phyloP scores from a whole-genome alignment of 2,329 filamentous ascomycete species.

The Verticillium longisporum region DNA sequence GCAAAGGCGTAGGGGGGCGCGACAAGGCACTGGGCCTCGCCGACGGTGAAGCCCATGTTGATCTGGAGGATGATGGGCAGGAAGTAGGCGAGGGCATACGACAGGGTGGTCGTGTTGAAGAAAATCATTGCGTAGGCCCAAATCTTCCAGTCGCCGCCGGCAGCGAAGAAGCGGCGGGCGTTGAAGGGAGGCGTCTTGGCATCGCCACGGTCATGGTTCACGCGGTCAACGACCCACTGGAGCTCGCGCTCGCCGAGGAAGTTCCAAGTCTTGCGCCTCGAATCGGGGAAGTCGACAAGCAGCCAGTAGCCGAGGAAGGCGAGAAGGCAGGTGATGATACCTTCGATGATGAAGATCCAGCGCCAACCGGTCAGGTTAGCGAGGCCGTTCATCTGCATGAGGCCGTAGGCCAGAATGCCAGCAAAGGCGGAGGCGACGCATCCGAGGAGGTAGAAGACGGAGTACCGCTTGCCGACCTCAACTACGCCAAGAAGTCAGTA shows the following conservation, averaged over 20 bases:
- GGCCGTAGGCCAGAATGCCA: conserved; percentile 63
- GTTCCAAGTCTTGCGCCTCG: conserved; percentile 38
- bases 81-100: conserved; percentile 74
- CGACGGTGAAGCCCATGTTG: conserved; percentile 59
- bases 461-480: conserved; percentile 64
- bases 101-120: conserved; percentile 62
- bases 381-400: conserved; percentile 57
- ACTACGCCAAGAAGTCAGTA: conserved; percentile 26
- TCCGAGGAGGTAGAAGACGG: conserved; percentile 62
- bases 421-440: conserved; percentile 59
- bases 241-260: conserved; percentile 47
- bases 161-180: conserved; percentile 35
- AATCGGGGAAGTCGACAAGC: conserved; percentile 59
- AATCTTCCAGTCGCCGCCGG: conserved; percentile 46
- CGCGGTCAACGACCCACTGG: conserved; percentile 44
- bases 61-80: conserved; percentile 64
- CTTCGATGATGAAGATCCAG: conserved; percentile 58
- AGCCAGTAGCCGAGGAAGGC: conserved; percentile 46
- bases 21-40: conserved; percentile 60
- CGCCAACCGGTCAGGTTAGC: conserved; percentile 53
- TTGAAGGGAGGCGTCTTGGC: conserved; percentile 46
- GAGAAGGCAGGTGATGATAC: conserved; percentile 46
- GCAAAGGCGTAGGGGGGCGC: conserved; percentile 66
- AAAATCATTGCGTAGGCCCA: conserved; percentile 57
- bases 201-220: conserved; percentile 53